Conservation (phyloP, 495 filamentous ascomycete genomes). For the Chaetomium cochliodes region DNA sequence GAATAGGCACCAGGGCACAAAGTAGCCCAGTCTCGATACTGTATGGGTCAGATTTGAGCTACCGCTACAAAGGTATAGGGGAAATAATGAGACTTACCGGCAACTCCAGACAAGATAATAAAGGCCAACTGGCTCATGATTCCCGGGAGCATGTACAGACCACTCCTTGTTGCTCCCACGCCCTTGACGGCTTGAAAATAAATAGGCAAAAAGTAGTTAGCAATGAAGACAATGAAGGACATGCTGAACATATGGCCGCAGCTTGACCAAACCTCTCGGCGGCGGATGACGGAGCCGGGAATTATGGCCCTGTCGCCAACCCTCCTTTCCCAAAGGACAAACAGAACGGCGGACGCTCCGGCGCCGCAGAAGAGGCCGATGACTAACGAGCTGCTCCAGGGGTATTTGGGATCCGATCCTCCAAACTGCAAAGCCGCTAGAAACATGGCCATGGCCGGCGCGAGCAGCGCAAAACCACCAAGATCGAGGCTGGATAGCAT, state of each 20-base stretch:
- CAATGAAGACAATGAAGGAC: constrained; percentile 3
- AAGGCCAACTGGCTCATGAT: constrained; percentile 2
- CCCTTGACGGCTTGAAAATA: constrained; percentile 8
- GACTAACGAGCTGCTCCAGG: not conserved
- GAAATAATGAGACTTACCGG: not conserved
- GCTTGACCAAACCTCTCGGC: constrained; percentile 3
- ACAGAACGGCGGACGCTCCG: not conserved
- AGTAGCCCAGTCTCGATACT: constrained; percentile 1
- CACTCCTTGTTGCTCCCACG: not conserved
- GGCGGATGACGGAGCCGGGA: not conserved
- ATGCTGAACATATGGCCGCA: constrained; percentile 4
- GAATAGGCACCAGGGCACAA: constrained; percentile 3
- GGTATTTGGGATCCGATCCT: constrained; percentile 2
- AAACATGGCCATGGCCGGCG: constrained; percentile 2
- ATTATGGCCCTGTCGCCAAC: constrained; percentile 2
- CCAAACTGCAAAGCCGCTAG: not conserved
- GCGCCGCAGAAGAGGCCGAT: constrained; percentile 3
- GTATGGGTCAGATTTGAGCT: not conserved
- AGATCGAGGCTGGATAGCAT: not conserved
- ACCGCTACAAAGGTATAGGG: not conserved
- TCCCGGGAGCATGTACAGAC: not conserved
- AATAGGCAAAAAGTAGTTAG: not conserved
- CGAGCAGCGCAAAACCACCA: not conserved
- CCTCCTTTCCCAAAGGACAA: not conserved
- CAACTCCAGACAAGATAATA: not conserved